These are phyloP conservation scores for Massarina eburnea DNA, from an alignment of 2,329 filamentous ascomycete species.

Conservation along the genomic window DNA sequence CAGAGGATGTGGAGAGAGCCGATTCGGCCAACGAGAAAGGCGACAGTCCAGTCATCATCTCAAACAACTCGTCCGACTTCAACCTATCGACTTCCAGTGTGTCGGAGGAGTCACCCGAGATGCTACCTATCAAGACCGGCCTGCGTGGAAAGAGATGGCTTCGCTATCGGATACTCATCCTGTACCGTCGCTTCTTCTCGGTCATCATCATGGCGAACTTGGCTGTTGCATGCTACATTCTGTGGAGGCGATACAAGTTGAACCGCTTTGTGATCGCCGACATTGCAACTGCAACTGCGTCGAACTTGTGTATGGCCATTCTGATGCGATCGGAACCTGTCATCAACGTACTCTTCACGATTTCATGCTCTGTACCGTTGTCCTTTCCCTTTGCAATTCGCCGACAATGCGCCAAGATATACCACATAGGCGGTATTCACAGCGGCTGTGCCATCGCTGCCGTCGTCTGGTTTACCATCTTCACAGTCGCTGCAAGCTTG, in stretches of 20 bases:
- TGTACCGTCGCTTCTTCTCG: constrained; percentile 36
- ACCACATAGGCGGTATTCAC: constrained; percentile 43
- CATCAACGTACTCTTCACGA: constrained; percentile 39
- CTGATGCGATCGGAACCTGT: constrained; percentile 41
- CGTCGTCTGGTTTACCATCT: constrained; percentile 48
- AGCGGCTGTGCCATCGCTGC: constrained; percentile 39
- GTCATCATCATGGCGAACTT: constrained; percentile 31
- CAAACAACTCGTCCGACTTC: constrained; percentile 15
- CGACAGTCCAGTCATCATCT: constrained; percentile 2
- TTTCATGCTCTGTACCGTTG: constrained; percentile 38
- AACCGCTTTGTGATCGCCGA: constrained; percentile 25
- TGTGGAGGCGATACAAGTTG: constrained; percentile 22
- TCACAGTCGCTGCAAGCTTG: constrained; percentile 41
- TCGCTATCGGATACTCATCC: constrained; percentile 33
- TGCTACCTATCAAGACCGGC: constrained; percentile 27
- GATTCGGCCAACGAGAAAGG: background rate
- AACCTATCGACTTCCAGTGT: constrained; percentile 15
- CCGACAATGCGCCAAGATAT: constrained; percentile 36
- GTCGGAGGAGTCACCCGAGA: constrained; percentile 15
- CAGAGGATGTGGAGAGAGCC: constrained; percentile 8
- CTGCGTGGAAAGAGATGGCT: constrained; percentile 33
- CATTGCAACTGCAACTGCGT: constrained; percentile 41
- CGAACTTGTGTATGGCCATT: constrained; percentile 39
- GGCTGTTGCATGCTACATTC: constrained; percentile 27
- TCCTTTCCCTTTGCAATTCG: constrained; percentile 35